Conservation (phyloP, 768 basidiomycete species). For the Clitopilus passeckerianus region DNA sequence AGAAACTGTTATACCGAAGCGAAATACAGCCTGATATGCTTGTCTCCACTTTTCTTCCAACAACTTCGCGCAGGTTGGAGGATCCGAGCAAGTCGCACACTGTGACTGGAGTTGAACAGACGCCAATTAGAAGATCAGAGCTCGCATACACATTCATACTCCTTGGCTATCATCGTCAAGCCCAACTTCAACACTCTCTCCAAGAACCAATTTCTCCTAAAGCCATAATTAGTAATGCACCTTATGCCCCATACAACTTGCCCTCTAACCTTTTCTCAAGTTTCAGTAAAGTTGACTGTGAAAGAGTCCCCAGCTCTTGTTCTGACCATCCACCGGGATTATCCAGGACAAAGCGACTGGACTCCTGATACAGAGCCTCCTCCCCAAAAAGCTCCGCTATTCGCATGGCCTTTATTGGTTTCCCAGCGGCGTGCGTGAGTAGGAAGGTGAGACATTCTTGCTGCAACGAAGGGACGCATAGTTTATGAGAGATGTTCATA, state of each 20-base stretch:
- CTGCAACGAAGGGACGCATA: conserved; percentile 79
- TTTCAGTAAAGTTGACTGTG: conserved; percentile 78
- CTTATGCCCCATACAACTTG: background rate
- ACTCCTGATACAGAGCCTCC: conserved; percentile 86
- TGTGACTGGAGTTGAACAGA: conserved; percentile 19
- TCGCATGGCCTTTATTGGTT: conserved; percentile 88
- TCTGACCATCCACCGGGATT: conserved; percentile 85
- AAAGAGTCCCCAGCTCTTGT: conserved; percentile 77
- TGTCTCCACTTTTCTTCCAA: conserved; percentile 94
- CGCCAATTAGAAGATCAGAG: background rate
- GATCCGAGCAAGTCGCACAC: conserved; percentile 84
- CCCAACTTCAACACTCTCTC: conserved; percentile 92
- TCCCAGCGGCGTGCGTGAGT: conserved; percentile 87
- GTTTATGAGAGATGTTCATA: conserved; percentile 87
- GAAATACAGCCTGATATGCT: conserved; percentile 81
- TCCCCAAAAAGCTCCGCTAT: conserved; percentile 90
- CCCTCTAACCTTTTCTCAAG: conserved; percentile 71
- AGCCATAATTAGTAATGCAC: background rate
- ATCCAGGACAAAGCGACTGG: conserved; percentile 88
- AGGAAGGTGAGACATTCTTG: conserved; percentile 83
- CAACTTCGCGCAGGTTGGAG: conserved; percentile 69
- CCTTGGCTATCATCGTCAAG: conserved; percentile 81
- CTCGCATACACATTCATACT: conserved; percentile 82
- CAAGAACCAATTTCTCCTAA: conserved; percentile 89
- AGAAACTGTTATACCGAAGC: conserved; percentile 55